Evolutionary conservation across 148 eudicot species (phyloP).

Genomic region (Suaeda aralocaspica): DNA sequence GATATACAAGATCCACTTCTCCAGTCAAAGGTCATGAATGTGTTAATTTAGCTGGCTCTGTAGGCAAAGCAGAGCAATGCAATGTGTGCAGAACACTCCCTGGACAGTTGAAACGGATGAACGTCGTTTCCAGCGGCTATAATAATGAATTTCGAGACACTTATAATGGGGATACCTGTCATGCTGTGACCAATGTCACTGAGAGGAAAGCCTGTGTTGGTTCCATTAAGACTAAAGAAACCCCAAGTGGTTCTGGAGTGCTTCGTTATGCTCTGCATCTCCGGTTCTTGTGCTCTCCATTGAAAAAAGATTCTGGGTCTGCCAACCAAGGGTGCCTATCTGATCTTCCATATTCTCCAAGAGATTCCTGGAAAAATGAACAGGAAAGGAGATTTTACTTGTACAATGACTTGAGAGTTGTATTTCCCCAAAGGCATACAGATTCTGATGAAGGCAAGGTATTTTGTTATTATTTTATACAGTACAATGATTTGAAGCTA

Average conservation of each 20-base stretch:
- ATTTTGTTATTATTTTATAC: slow-evolving; percentile 13
- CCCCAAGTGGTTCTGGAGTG: slow-evolving; percentile 36
- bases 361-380: slow-evolving; percentile 18
- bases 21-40: slow-evolving; percentile 6
- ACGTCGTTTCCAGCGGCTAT: slow-evolving; percentile 11
- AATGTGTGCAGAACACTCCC: background rate
- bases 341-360: slow-evolving; percentile 28
- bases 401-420: slow-evolving; percentile 63
- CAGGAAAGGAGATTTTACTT: slow-evolving; percentile 57
- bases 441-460: slow-evolving; percentile 92
- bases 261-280: slow-evolving; percentile 89
- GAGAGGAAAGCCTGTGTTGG: slow-evolving; percentile 27
- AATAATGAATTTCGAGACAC: slow-evolving; percentile 18
- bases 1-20: background rate
- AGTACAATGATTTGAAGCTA: background rate
- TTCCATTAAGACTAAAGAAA: slow-evolving; percentile 39
- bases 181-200: slow-evolving; percentile 15
- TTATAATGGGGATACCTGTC: slow-evolving; percentile 17
- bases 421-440: slow-evolving; percentile 81
- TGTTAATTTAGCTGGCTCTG: slow-evolving; percentile 8
- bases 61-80: slow-evolving; percentile 6
- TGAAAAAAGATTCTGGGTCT: slow-evolving; percentile 44
- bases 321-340: slow-evolving; percentile 40
- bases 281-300: slow-evolving; percentile 65
- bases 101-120: slow-evolving; percentile 7